Base-by-base conservation (phyloP, 2,329 filamentous ascomycete genomes). In the Anthostomella pinea region DNA sequence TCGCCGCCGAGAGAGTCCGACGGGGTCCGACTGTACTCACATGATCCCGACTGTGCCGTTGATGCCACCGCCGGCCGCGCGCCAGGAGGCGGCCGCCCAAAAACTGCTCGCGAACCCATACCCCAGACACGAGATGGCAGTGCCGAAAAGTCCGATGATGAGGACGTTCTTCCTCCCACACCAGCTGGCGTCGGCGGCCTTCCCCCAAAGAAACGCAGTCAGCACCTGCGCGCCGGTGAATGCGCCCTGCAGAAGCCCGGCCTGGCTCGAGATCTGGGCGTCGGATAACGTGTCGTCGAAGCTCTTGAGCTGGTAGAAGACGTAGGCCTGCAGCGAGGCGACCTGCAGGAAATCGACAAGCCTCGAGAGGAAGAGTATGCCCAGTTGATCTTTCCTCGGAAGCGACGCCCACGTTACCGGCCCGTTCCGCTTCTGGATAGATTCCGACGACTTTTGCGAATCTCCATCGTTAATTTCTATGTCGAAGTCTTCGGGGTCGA, bases 211-310 rank as follows among this genome's bases (percentile, higher is more conserved):
- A 31, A 89, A 77, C 1, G 83, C 83, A 1, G 84, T 88, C 14
- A 83, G 58, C 40, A 87, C 86, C 52, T 89, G 85, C 0, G 82
- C 81, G 5, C 79, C 80, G 0, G 84, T 85, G 54, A 88, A 89
- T 17, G 79, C 77, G 11, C 79, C 84, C 37, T 84, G 80, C 17
- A 88, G 65, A 14, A 87, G 66, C 17, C 85, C 84, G 0, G 81
- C 83, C 54, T 87, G 83, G 5, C 72, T 72, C 0, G 85, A 78
- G 38, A 87, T 82, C 30, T 66, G 60, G 16, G 69, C 58, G 37
- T 76, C 70, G 11, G 72, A 67, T 10, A 75, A 58, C 0, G 71
- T 75, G 2, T 72, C 72, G 41, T 68, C 60, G 56, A 88, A 85
- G 4, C 77, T 81, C 49, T 78, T 79, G 10, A 88, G 74, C 60